Conservation (phyloP, 768 basidiomycete genomes). For the Podaxis sp. region DNA sequence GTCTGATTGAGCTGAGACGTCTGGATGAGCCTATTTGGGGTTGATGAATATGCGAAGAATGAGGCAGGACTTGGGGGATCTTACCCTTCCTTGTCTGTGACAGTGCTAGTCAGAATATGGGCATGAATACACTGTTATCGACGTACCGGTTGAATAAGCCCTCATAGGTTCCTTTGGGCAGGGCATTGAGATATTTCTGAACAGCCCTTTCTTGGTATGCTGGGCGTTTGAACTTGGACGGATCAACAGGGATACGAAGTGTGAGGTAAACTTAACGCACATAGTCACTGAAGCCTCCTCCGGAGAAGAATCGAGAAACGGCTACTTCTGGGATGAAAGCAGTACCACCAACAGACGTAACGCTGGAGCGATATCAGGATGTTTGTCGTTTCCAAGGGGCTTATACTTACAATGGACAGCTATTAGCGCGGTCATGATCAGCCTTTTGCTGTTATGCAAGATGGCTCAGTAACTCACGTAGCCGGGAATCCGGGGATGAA, state of each 20-base stretch:
- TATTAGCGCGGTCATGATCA: constrained; percentile 8
- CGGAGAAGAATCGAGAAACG: constrained; percentile 53
- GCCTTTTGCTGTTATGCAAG: constrained; percentile 26
- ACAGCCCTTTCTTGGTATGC: constrained; percentile 20
- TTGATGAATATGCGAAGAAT: neutral
- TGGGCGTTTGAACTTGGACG: constrained; percentile 18
- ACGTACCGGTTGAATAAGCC: constrained; percentile 42
- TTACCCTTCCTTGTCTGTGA: constrained; percentile 49
- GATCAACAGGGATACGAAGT: neutral
- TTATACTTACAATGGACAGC: constrained; percentile 47
- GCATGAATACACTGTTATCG: neutral
- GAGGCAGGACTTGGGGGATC: constrained; percentile 13
- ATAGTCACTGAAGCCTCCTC: constrained; percentile 73
- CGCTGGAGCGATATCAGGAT: constrained; percentile 34
- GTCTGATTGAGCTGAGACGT: constrained; percentile 59
- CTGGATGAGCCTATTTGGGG: constrained; percentile 50
- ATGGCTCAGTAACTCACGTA: constrained; percentile 30
- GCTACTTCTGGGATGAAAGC: constrained; percentile 51
- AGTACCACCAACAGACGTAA: constrained; percentile 72
- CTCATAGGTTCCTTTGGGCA: constrained; percentile 20
- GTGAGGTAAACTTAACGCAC: constrained; percentile 32
- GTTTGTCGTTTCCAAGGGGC: neutral
- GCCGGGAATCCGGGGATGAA: constrained; percentile 66
- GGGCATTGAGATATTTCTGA: constrained; percentile 13
- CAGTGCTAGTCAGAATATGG: neutral